Conservation (phyloP, 345 rosid species). For the Boechera retrofracta region DNA sequence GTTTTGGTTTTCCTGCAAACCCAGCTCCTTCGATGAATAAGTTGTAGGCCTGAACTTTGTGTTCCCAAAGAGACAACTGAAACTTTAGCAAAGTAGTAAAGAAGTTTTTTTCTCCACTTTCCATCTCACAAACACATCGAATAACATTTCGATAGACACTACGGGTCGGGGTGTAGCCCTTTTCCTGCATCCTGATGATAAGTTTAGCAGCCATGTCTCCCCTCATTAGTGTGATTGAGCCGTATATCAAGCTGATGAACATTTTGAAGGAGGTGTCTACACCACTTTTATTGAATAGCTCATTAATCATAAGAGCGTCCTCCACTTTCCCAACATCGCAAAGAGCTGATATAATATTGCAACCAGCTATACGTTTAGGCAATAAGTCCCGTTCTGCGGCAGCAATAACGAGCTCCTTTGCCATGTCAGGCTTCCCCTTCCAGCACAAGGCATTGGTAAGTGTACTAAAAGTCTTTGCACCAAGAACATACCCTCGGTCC, state of each 20-base stretch:
- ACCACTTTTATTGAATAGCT: slow-evolving; percentile 51
- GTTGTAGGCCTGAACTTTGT: slow-evolving; percentile 49
- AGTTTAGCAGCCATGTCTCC: slow-evolving; percentile 70
- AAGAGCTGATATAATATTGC: slow-evolving; percentile 62
- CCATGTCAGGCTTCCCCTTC: slow-evolving; percentile 65
- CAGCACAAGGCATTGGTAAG: slow-evolving; percentile 72
- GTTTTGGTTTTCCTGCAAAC: slow-evolving; percentile 62
- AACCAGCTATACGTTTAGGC: slow-evolving; percentile 49
- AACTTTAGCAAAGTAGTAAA: slow-evolving; percentile 51
- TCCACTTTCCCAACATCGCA: slow-evolving; percentile 63
- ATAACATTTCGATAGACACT: slow-evolving; percentile 60
- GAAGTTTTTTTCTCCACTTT: slow-evolving; percentile 52
- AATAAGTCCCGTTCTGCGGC: slow-evolving; percentile 53
- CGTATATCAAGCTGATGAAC: slow-evolving; percentile 58
- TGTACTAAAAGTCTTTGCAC: slow-evolving; percentile 52
- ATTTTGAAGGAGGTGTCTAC: slow-evolving; percentile 35
- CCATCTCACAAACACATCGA: slow-evolving; percentile 53
- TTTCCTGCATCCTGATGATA: slow-evolving; percentile 76
- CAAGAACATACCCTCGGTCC: slow-evolving; percentile 66
- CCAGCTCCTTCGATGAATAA: slow-evolving; percentile 82
- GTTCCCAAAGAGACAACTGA: slow-evolving; percentile 57
- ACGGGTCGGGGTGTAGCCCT: slow-evolving; percentile 54
- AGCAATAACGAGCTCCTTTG: slow-evolving; percentile 59
- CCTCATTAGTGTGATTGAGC: slow-evolving; percentile 54
- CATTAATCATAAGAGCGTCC: slow-evolving; percentile 63